These are phyloP conservation scores for Auricularia cornea DNA, from an alignment of 768 basidiomycete species.

Conservation along the genomic window DNA sequence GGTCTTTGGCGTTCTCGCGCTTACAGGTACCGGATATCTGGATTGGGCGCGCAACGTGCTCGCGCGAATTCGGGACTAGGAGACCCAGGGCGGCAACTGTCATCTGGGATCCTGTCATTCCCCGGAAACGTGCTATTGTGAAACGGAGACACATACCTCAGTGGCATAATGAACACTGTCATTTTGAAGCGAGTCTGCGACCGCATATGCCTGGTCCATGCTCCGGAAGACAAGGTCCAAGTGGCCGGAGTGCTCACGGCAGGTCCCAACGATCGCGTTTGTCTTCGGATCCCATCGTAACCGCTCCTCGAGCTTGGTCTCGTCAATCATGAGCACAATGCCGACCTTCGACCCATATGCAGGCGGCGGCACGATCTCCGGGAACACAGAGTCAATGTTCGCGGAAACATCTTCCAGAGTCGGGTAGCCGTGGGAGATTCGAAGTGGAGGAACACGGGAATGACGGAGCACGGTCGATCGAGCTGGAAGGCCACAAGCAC, in stretches of 20 bases:
- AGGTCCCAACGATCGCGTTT: conserved; percentile 16
- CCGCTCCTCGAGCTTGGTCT: conserved; percentile 14
- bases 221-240: conserved; percentile 10
- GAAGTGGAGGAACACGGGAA: not conserved
- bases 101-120: conserved; percentile 14
- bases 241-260: conserved; percentile 15
- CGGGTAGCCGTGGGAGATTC: not conserved
- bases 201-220: conserved; percentile 6
- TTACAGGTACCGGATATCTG: conserved; percentile 22
- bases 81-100: conserved; percentile 20
- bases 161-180: conserved; percentile 5
- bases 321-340: conserved; percentile 16
- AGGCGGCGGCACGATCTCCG: not conserved
- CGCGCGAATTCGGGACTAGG: conserved; percentile 11
- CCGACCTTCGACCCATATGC: not conserved
- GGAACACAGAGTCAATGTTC: not conserved
- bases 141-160: conserved; percentile 6
- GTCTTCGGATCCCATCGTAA: conserved; percentile 15
- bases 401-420: not conserved
- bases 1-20: conserved; percentile 15
- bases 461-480: not conserved
- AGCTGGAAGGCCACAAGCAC: not conserved
- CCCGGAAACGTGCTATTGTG: too few species aligned
- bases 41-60: conserved; percentile 18
- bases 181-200: conserved; percentile 4